phyloP scores from a whole-genome alignment of 768 basidiomycete genomes.

The Kwoniella shandongensis region DNA sequence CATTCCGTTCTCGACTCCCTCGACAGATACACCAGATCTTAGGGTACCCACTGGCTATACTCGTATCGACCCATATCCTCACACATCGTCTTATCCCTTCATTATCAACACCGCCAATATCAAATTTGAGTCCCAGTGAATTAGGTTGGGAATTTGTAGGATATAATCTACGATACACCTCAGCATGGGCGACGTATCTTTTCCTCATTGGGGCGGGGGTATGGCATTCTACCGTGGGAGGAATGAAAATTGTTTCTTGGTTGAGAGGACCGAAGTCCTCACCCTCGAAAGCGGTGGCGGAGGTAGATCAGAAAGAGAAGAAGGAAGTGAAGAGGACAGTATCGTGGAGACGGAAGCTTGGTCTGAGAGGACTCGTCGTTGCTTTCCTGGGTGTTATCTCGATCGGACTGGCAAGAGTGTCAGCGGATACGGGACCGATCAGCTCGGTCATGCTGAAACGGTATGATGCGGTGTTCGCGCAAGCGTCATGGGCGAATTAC shows the following conservation, averaged over 20 bases:
- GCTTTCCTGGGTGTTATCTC: slow-evolving; percentile 24
- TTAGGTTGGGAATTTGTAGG: slow-evolving; percentile 84
- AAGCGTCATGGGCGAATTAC: slow-evolving; percentile 4
- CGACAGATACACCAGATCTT: slow-evolving; percentile 58
- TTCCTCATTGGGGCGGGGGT: slow-evolving; percentile 63
- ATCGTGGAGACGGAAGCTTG: slow-evolving; percentile 5
- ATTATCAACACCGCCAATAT: slow-evolving; percentile 58
- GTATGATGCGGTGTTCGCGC: slow-evolving; percentile 31
- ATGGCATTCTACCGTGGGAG: slow-evolving; percentile 67
- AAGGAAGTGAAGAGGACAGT: background rate
- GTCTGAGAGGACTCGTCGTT: slow-evolving; percentile 20
- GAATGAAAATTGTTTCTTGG: slow-evolving; percentile 43
- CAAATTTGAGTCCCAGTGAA: slow-evolving; percentile 68
- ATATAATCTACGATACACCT: slow-evolving; percentile 62
- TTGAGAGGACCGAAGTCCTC: slow-evolving; percentile 5
- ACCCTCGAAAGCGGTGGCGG: background rate
- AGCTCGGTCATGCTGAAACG: slow-evolving; percentile 27
- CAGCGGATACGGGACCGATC: slow-evolving; percentile 21
- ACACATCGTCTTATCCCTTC: slow-evolving; percentile 66
- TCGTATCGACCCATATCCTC: slow-evolving; percentile 67
- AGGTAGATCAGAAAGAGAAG: slow-evolving; percentile 5
- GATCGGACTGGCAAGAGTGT: slow-evolving; percentile 28
- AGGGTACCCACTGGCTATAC: slow-evolving; percentile 63
- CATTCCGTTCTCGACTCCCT: slow-evolving; percentile 44
- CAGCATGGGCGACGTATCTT: slow-evolving; percentile 62